Evolutionary conservation across 176 grass and related monocot species (phyloP), one percentile per base, ranked within the genome.

Genomic region (Lolium multiflorum): DNA sequence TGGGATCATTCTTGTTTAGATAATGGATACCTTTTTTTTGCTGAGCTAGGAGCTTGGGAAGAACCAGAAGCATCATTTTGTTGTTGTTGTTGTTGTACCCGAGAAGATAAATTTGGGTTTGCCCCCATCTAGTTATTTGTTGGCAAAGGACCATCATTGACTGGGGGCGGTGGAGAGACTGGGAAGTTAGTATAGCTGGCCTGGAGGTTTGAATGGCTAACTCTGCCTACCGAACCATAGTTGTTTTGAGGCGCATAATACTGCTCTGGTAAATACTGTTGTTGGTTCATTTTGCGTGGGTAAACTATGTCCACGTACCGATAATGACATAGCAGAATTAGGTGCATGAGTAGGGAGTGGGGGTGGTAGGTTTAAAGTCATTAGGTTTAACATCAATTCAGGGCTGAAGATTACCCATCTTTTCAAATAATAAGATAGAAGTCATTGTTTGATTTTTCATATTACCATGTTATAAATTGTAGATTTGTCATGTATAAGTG

Each of bases 221-320:
- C 31, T 35, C 31, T 35, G 31, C 31, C 31, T 35, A 35, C 31
- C 31, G 31, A 35, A 35, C 31, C 31, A 35, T 35, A 35, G 31
- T 35, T 35, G 31, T 35, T 35, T 35, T 35, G 31, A 35, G 31
- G 31, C 31, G 31, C 31, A 35, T 35, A 35, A 35, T 35, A 35
- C 31, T 87, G 76, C 59, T 93, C 87, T 14, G 88, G 84, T 62
- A 87, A 87, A 89, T 92, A 95, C 11, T 85, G 76, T 62, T 91
- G 89, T 48, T 98, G 91, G 26, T 59, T 93, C 9, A 46, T 35
- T 69, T 74, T 95, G 93, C 18, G 20, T 69, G 59, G 77, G 25
- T 4, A 89, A 84, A 82, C 47, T 82, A 15, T 85, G 84, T 39
- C 81, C 82, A 85, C 49, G 51, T 52, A 91, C 87, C 7, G 83